Evolutionary conservation across 345 rosid species (phyloP).

Genomic region (Psidium guajava): DNA sequence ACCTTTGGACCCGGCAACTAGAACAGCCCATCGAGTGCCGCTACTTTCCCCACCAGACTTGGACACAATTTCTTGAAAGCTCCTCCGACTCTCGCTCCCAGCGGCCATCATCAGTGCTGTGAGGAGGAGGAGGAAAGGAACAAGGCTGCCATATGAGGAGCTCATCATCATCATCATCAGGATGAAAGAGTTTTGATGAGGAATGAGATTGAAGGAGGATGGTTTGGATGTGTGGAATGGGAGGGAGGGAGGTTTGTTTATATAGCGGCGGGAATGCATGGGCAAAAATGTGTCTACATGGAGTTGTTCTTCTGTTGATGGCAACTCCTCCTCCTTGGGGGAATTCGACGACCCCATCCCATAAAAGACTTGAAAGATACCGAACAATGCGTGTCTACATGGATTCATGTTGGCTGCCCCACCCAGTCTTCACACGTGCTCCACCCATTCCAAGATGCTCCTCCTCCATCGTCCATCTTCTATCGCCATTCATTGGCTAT

Average conservation of each 20-base stretch:
- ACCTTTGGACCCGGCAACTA: constrained; percentile 39
- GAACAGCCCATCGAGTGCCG: constrained; percentile 36
- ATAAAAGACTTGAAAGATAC: background rate
- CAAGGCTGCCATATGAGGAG: background rate
- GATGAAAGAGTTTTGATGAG: background rate
- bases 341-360: background rate
- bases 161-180: background rate
- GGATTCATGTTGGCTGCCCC: background rate
- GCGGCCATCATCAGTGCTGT: background rate
- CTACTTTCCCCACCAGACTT: background rate
- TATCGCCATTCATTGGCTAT: background rate
- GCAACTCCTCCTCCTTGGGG: background rate
- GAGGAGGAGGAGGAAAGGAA: background rate
- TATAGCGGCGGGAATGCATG: background rate
- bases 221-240: background rate
- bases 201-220: background rate
- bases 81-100: background rate
- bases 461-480: background rate
- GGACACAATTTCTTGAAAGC: background rate
- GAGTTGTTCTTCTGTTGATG: background rate
- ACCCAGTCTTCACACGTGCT: background rate
- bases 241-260: background rate
- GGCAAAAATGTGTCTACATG: background rate
- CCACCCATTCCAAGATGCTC: background rate
- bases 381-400: background rate